Evolutionary conservation across 2,329 filamentous ascomycete genomes (phyloP).

Genomic region (Trichothecium sympodiale): DNA sequence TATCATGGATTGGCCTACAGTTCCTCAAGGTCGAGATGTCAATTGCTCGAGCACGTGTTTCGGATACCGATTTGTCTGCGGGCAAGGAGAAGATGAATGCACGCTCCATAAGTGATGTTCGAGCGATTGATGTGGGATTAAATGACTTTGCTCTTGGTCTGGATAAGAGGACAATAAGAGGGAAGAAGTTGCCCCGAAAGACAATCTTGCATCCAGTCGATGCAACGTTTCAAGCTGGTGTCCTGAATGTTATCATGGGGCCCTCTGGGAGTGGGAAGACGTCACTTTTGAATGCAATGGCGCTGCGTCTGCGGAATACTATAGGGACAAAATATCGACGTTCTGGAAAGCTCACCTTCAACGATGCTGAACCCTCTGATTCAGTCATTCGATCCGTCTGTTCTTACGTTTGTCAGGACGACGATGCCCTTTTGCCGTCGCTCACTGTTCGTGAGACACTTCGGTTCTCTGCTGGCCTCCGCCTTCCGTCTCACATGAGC

Average conservation of each 20-base stretch:
- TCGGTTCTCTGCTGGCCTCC: constrained; percentile 57
- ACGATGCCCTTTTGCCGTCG: constrained; percentile 63
- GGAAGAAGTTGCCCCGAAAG: constrained; percentile 40
- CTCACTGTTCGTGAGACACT: constrained; percentile 68
- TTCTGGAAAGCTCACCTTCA: constrained; percentile 56
- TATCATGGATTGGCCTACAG: constrained; percentile 50
- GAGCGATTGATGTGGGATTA: constrained; percentile 54
- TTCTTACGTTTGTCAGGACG: constrained; percentile 70
- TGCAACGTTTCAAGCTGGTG: constrained; percentile 55
- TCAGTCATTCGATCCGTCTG: constrained; percentile 61
- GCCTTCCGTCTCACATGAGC: constrained; percentile 60
- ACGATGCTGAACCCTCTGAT: constrained; percentile 55
- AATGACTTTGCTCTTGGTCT: constrained; percentile 53
- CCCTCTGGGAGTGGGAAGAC: constrained; percentile 71
- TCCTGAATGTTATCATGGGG: constrained; percentile 69
- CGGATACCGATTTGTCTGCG: constrained; percentile 51
- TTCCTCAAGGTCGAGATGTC: constrained; percentile 59
- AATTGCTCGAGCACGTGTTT: constrained; percentile 50
- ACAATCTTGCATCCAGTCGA: constrained; percentile 57
- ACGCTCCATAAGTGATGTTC: constrained; percentile 37
- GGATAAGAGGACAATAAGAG: constrained; percentile 45
- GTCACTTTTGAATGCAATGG: constrained; percentile 62
- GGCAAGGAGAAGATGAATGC: constrained; percentile 59
- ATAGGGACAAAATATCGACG: constrained; percentile 50
- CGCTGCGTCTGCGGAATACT: constrained; percentile 52